phyloP scores from a whole-genome alignment of 139 green algal species.

The Gonium pectorale region DNA sequence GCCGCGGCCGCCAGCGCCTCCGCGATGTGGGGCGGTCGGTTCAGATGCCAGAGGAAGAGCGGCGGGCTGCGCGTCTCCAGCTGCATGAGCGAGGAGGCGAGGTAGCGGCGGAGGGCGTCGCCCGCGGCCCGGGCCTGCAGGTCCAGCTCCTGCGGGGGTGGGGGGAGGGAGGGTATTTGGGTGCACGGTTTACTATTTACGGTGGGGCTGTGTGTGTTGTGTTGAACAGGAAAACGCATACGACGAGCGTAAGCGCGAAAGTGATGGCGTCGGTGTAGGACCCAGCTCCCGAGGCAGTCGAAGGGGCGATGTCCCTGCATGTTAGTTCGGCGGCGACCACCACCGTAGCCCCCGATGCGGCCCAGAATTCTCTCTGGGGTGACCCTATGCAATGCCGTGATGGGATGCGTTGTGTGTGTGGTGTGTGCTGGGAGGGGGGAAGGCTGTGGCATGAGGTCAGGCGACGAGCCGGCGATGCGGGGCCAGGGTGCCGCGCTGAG shows the following conservation, averaged over 20 bases:
- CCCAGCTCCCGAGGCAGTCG: background rate
- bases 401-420: no score
- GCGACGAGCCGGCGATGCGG: no score
- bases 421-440: no score
- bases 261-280: background rate
- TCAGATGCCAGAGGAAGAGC: slow-evolving; percentile 30
- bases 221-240: background rate
- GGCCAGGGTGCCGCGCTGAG: no score
- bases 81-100: background rate
- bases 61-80: background rate
- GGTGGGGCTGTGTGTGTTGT: background rate
- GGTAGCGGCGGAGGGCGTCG: slow-evolving; percentile 22
- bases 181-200: background rate
- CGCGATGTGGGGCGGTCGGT: background rate
- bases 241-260: background rate
- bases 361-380: no score
- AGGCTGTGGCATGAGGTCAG: no score
- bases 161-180: background rate
- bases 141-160: slow-evolving; percentile 16
- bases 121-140: background rate
- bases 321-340: background rate
- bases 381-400: no score
- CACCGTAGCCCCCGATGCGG: no score
- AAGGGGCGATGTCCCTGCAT: background rate
- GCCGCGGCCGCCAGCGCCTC: background rate